Percentiles rank a stretch among this genome's conserved stretches.
These are phyloP conservation scores for Smallanthus sonchifolius DNA, from an alignment of 129 eudicot genomes.

Conservation along the genomic window DNA sequence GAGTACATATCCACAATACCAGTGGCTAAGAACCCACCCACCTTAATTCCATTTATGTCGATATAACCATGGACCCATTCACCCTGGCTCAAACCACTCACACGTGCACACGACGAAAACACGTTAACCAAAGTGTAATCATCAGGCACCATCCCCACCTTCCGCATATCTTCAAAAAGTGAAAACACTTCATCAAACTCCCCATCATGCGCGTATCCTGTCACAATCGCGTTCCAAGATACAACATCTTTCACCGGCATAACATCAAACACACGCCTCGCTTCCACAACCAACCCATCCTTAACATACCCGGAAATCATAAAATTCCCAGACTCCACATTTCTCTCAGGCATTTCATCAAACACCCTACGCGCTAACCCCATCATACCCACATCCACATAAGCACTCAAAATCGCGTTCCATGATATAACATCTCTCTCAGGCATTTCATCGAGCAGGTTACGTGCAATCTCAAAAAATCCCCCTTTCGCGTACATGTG, in stretches of 20 bases:
- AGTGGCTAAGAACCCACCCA: conserved; percentile 41
- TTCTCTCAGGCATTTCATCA: conserved; percentile 43
- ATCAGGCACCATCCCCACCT: conserved; percentile 33
- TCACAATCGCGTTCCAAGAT: conserved; percentile 46
- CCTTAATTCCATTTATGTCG: conserved; percentile 24
- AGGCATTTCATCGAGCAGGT: conserved; percentile 42
- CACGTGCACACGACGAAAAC: conserved; percentile 37
- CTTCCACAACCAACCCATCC: conserved; percentile 29
- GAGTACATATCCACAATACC: conserved; percentile 51
- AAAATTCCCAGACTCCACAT: conserved; percentile 49
- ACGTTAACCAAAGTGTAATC: conserved; percentile 35
- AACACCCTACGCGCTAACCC: conserved; percentile 27
- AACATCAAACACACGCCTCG: conserved; percentile 38
- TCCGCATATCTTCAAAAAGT: conserved; percentile 43
- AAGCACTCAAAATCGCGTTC: conserved; percentile 49
- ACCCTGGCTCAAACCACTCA: conserved; percentile 44
- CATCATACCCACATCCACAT: conserved; percentile 37
- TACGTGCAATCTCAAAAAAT: conserved; percentile 25
- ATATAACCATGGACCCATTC: conserved; percentile 39
- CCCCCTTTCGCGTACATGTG: conserved; percentile 43
- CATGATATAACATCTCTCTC: conserved; percentile 34
- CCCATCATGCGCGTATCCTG: conserved; percentile 39
- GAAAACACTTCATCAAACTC: conserved; percentile 30
- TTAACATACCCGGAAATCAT: conserved; percentile 45
- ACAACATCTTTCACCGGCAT: conserved; percentile 39